Evolutionary conservation across 768 basidiomycete species (phyloP).

Genomic region (Naematelia aurantialba): DNA sequence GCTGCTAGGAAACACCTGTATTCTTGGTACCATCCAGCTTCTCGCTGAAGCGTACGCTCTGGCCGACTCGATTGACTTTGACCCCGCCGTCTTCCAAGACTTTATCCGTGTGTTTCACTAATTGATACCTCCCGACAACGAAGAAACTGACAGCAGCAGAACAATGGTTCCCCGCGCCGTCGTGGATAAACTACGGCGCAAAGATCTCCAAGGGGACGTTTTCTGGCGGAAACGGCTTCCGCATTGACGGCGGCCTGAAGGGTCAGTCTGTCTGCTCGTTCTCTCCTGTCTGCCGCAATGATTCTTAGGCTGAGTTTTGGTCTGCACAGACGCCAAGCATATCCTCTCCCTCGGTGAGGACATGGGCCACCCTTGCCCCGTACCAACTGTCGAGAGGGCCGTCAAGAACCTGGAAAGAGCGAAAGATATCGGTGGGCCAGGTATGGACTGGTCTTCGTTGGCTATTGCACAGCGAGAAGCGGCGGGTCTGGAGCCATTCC

Average conservation of each 20-base stretch:
- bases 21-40: constrained; percentile 24
- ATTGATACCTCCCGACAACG: background rate
- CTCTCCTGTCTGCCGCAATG: background rate
- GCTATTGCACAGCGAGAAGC: background rate
- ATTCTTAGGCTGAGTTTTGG: background rate
- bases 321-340: constrained; percentile 20
- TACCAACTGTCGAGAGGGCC: constrained; percentile 4
- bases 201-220: constrained; percentile 27
- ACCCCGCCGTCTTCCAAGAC: constrained; percentile 18
- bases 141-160: constrained; percentile 6
- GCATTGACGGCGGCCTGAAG: constrained; percentile 24
- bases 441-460: constrained; percentile 5
- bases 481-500: background rate
- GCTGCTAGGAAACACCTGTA: constrained; percentile 22
- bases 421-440: background rate
- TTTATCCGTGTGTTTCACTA: constrained; percentile 17
- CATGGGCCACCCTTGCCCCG: background rate
- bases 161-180: constrained; percentile 18
- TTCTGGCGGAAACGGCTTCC: constrained; percentile 19
- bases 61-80: constrained; percentile 23
- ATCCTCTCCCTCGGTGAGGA: constrained; percentile 17
- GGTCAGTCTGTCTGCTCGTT: constrained; percentile 17
- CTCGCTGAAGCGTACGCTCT: constrained; percentile 24
- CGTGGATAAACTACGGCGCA: constrained; percentile 22
- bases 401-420: constrained; percentile 2